These are phyloP conservation scores for Sugiyamaella xylanicola DNA, from an alignment of 1,139 yeast genomes.

Conservation along the genomic window DNA sequence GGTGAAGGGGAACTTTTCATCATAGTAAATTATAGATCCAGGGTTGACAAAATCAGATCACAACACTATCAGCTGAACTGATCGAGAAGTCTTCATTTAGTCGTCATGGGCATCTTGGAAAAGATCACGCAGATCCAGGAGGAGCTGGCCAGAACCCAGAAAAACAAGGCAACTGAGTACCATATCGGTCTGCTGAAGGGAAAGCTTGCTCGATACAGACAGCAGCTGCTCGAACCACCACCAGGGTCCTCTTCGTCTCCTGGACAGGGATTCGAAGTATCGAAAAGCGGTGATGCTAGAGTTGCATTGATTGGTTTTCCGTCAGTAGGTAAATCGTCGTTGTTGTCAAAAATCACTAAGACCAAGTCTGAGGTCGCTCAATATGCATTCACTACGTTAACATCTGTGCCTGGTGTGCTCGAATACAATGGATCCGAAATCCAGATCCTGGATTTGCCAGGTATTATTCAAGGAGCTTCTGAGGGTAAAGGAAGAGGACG, in stretches of 20 bases:
- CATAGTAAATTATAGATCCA: not conserved
- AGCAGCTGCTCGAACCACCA: slow-evolving; percentile 88
- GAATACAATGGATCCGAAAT: slow-evolving; percentile 96
- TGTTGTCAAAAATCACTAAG: slow-evolving; percentile 79
- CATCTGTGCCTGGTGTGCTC: slow-evolving; percentile 94
- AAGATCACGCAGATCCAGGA: slow-evolving; percentile 89
- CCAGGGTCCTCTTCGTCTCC: slow-evolving; percentile 72
- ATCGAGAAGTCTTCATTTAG: no score
- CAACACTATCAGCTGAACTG: not conserved
- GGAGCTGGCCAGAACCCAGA: slow-evolving; percentile 92
- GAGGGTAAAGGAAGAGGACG: slow-evolving; percentile 98
- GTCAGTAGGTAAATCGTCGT: slow-evolving; percentile 94
- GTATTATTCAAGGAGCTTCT: slow-evolving; percentile 94
- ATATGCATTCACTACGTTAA: slow-evolving; percentile 92
- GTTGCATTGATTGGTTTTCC: slow-evolving; percentile 96
- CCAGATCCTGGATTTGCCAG: slow-evolving; percentile 94
- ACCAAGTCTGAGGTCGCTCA: slow-evolving; percentile 95
- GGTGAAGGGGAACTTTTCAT: not conserved
- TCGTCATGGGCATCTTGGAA: slow-evolving; percentile 47
- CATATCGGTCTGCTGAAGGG: slow-evolving; percentile 94
- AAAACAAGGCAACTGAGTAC: slow-evolving; percentile 97
- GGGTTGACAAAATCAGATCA: not conserved
- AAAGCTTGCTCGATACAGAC: slow-evolving; percentile 89
- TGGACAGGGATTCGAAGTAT: slow-evolving; percentile 93
- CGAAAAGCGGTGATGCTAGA: slow-evolving; percentile 95